A percentile compares a stretch with the other conserved stretches of the same genome.
phyloP scores from a whole-genome alignment of 1,284 basidiomycete genomes.

The Ceratobasidium sp. region DNA sequence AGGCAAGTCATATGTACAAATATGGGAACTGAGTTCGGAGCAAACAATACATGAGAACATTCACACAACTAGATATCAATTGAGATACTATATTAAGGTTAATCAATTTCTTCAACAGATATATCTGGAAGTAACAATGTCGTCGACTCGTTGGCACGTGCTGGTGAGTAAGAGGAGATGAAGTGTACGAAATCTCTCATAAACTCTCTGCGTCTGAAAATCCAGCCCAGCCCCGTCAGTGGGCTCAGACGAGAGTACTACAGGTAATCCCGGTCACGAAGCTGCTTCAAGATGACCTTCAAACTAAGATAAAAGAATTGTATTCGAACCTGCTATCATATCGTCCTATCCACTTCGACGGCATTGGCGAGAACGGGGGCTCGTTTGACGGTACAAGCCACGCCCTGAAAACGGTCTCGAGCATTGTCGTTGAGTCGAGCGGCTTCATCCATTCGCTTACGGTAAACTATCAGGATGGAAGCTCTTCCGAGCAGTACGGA shows the following conservation, averaged over 20 bases:
- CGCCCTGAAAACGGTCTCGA: slow-evolving; percentile 9
- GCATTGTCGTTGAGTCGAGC: not conserved
- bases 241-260: not conserved
- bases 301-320: not conserved
- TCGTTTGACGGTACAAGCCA: not conserved
- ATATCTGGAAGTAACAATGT: not conserved
- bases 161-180: not conserved
- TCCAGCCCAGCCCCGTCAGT: not conserved
- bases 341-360: not conserved
- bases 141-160: not conserved
- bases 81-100: no score
- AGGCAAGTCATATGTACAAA: no score
- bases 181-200: no score
- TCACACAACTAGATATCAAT: no score
- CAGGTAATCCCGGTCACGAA: not conserved
- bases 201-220: no score
- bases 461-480: not conserved
- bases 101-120: not conserved
- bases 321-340: slow-evolving; percentile 10
- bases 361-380: no score
- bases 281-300: not conserved
- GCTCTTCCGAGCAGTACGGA: not conserved
- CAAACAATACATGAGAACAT: no score
- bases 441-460: not conserved
- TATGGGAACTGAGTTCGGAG: no score